Percentiles rank a stretch among this genome's conserved stretches.
phyloP scores from a whole-genome alignment of 192 early-diverging fungal species.

The Backusella morwellensis region DNA sequence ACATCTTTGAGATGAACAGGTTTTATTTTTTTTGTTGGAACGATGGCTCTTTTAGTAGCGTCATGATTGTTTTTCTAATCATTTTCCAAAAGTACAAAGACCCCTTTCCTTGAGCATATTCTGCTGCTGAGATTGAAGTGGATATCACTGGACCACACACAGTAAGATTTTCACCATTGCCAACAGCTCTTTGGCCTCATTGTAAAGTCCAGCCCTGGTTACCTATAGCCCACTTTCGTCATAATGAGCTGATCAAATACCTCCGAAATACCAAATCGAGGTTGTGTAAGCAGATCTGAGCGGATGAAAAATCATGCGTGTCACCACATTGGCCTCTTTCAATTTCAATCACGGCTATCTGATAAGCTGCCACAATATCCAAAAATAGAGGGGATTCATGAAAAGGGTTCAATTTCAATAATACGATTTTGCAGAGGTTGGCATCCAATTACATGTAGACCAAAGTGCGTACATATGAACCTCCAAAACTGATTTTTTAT shows the following conservation, averaged over 20 bases:
- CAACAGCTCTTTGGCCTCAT: neutral
- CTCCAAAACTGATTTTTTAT: constrained; percentile 67
- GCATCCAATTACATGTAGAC: constrained; percentile 61
- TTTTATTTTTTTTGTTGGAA: neutral
- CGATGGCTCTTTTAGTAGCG: constrained; percentile 11
- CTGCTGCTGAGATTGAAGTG: constrained; percentile 11
- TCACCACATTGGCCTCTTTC: constrained; percentile 44
- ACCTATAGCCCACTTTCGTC: constrained; percentile 1
- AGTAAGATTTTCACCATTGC: constrained; percentile 9
- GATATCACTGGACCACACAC: neutral
- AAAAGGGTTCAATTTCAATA: constrained; percentile 61
- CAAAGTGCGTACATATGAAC: constrained; percentile 74
- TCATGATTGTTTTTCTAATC: neutral
- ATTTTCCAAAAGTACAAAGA: neutral
- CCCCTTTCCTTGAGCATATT: neutral
- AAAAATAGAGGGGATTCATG: constrained; percentile 74
- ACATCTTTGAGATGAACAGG: neutral
- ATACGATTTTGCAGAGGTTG: constrained; percentile 56
- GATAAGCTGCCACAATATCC: constrained; percentile 72
- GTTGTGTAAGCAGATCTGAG: neutral
- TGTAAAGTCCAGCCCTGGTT: neutral
- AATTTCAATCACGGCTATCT: constrained; percentile 44
- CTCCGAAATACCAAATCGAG: neutral
- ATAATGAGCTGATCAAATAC: neutral
- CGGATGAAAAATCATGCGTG: constrained; percentile 21